A percentile compares a stretch with the other conserved stretches of the same genome.
These are phyloP conservation scores for Eucalyptus curtisii DNA, from an alignment of 345 rosid species.

Conservation along the genomic window DNA sequence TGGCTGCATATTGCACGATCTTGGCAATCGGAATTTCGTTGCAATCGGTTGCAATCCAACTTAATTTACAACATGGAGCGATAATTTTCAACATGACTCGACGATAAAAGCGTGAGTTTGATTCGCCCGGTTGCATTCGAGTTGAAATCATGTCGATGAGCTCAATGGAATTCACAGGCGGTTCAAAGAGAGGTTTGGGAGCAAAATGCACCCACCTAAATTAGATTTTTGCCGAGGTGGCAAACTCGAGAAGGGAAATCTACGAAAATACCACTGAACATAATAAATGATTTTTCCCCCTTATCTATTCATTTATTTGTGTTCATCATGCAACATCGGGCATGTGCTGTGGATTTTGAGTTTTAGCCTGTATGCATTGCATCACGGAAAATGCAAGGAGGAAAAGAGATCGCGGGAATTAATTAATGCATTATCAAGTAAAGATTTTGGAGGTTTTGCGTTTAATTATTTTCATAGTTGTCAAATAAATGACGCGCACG, in stretches of 20 bases:
- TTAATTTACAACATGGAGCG: background rate
- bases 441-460: background rate
- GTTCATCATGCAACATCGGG: background rate
- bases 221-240: background rate
- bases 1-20: background rate
- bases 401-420: background rate
- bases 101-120: background rate
- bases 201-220: background rate
- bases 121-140: too few species aligned
- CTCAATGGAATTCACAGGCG: background rate
- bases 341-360: background rate
- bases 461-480: background rate
- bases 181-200: background rate
- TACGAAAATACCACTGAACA: background rate
- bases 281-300: background rate
- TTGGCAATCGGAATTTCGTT: fast-evolving
- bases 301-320: background rate
- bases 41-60: background rate
- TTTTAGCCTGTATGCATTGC: background rate
- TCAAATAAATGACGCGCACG: background rate
- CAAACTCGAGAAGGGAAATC: background rate
- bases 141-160: background rate
- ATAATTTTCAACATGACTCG: background rate
- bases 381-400: background rate
- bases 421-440: background rate